Percentiles rank a stretch among this genome's conserved stretches.
These are phyloP conservation scores for Sarocladium strictum DNA, from an alignment of 2,329 filamentous ascomycete species.

Conservation along the genomic window DNA sequence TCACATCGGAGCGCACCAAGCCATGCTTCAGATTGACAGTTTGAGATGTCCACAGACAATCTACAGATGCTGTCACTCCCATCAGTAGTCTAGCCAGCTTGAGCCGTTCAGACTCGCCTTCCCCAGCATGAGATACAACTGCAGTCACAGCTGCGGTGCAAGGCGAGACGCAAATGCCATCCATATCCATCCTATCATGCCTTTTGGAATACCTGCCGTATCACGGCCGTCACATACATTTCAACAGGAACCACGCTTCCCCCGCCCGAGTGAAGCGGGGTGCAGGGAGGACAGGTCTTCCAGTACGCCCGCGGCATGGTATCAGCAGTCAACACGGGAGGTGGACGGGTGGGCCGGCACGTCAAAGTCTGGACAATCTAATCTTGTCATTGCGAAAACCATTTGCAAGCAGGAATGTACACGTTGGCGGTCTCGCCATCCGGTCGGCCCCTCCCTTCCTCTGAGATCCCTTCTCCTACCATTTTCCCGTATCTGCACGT, in stretches of 20 bases:
- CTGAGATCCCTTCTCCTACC: background rate
- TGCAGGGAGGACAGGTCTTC: too few relatives aligned
- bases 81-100: too few relatives aligned
- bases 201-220: too few relatives aligned
- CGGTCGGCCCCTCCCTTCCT: background rate
- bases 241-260: too few relatives aligned
- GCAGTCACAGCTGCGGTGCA: background rate
- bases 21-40: too few relatives aligned
- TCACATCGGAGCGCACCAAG: background rate
- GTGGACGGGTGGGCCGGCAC: background rate
- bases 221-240: too few relatives aligned
- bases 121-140: too few relatives aligned
- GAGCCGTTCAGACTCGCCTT: too few relatives aligned
- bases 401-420: conserved; percentile 9
- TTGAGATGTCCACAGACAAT: too few relatives aligned
- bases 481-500: background rate
- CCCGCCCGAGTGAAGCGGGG: too few relatives aligned
- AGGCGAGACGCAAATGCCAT: background rate
- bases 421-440: conserved; percentile 7
- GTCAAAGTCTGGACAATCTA: background rate
- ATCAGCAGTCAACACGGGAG: background rate
- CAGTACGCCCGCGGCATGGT: background rate
- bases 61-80: background rate
- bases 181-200: too few relatives aligned
- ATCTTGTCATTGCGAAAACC: conserved; percentile 8